Evolutionary conservation across 805 yeast species (phyloP).

Genomic region (Kodamaea hsintzibuensis): DNA sequence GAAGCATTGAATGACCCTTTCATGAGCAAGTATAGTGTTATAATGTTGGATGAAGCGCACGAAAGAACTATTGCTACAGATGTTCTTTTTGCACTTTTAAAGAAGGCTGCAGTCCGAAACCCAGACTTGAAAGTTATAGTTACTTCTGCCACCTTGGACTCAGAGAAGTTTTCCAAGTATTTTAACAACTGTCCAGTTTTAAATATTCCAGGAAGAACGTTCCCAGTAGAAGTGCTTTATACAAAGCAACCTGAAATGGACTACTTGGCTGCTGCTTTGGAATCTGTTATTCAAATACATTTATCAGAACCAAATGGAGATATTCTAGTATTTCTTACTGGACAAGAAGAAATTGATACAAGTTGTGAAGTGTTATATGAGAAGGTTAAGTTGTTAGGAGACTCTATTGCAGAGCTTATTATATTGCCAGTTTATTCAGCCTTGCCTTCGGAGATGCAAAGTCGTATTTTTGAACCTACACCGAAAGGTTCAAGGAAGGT

Average conservation of each 20-base stretch:
- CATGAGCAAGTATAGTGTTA: constrained; percentile 73
- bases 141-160: constrained; percentile 92
- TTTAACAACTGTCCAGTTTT: constrained; percentile 82
- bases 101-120: constrained; percentile 67
- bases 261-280: constrained; percentile 79
- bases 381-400: constrained; percentile 63
- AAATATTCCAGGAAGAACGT: constrained; percentile 86
- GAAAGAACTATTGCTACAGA: constrained; percentile 95
- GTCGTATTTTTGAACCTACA: constrained; percentile 85
- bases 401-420: constrained; percentile 62
- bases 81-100: constrained; percentile 80
- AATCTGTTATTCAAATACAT: constrained; percentile 84
- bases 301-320: constrained; percentile 77
- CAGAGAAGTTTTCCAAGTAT: constrained; percentile 77
- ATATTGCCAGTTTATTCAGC: constrained; percentile 90
- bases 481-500: constrained; percentile 84
- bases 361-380: constrained; percentile 74
- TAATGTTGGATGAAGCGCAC: constrained; percentile 97
- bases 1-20: constrained; percentile 84
- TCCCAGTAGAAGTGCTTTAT: constrained; percentile 82
- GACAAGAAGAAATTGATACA: constrained; percentile 94
- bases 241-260: constrained; percentile 84
- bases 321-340: constrained; percentile 79
- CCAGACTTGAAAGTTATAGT: constrained; percentile 77
- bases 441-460: constrained; percentile 86